Base-by-base conservation (phyloP, 2,329 filamentous ascomycete genomes). In the Furcasterigmium furcatum region DNA sequence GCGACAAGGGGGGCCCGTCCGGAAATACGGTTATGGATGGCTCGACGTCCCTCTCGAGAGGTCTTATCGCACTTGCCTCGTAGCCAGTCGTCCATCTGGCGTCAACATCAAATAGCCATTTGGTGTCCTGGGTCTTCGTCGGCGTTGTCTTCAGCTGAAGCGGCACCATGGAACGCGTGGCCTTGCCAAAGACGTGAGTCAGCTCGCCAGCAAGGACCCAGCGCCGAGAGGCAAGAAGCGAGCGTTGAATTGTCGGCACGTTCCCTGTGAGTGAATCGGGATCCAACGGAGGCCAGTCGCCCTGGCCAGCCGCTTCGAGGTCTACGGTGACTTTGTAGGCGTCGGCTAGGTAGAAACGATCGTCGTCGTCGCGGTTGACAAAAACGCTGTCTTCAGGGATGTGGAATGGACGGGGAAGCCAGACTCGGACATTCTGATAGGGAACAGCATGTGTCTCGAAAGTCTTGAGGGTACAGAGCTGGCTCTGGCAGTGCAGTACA, bases 401-500 rank as follows among this genome's bases (percentile, higher is more conserved):
- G 30, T 68, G 67, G 49, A 82, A 81, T 1, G 78, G 74, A 19
- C 63, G 60, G 24, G 68, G 65, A 39, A 78, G 55, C 51, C 73
- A 69, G 21, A 81, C 63, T 39, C 73, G 69, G 12, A 74, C 71
- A 46, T 76, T 68, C 24, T 65, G 67, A 38, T 71, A 67, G 41
- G 68, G 66, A 22, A 68, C 72, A 42, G 69, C 64, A 3, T 72
- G 62, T 30, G 75, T 74, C 52, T 73, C 71, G 55, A 71, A 75
- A 4, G 76, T 65, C 43, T 67, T 72, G 49, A 82, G 62, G 36
- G 71, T 70, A 61, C 78, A 81, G 9, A 73, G 60, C 55, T 81
- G 76, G 49, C 71, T 79, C 54, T 78, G 71, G 51, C 76, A 76
- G 54, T 79, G 70, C 46, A 82, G 58, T 7, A 77, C n/a, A 20